Base-by-base conservation (phyloP, 257 asterid genomes). In the Salvia rosmarinus region DNA sequence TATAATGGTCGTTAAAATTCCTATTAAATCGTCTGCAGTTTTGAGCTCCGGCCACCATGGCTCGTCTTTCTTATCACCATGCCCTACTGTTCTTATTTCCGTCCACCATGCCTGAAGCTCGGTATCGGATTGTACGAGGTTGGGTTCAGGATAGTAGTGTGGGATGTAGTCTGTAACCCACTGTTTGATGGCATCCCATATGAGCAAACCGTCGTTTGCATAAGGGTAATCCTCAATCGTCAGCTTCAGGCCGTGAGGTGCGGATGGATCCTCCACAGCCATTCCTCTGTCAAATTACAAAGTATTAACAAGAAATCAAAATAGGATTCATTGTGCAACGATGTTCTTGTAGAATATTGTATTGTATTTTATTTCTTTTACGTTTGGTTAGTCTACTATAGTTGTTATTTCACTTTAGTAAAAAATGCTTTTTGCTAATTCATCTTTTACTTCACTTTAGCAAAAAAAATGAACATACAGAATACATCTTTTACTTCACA, bases 101-200 rank as follows among this genome's bases (percentile, higher is more conserved):
- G 82, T 78, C 98, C 97, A 90, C 97, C 96, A 92, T 19, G 82
- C 81, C 75, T 85, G 89, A 63, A 92, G 88, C 78, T 92, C 98
- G 6, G 49, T 5, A 39, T 90, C 97, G 0, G 85, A 84, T 17
- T 69, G 25, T 4, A 92, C 39, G 9, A 68, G 58, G 54, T 42
- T 58, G 0, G 75, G 21, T 25, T 82, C 81, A 1, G 84, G 85
- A 44, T 88, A 92, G 79, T 78, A 87, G 71, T 83, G 79, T 0
- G 50, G 71, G 9, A 90, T 95, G 64, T 84, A 90, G 74, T 84
- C 87, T 0, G 88, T 57, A 10, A 90, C 89, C 96, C 96, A 92
- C 42, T 82, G 40, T 67, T 88, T 90, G 50, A 92, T 79, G 58
- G 77, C 76, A 61, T 84, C 95, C 98, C 97, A 92, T 9, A 90